Conservation (phyloP, 176 grass and related monocot genomes). For the Sorghum bicolor region DNA sequence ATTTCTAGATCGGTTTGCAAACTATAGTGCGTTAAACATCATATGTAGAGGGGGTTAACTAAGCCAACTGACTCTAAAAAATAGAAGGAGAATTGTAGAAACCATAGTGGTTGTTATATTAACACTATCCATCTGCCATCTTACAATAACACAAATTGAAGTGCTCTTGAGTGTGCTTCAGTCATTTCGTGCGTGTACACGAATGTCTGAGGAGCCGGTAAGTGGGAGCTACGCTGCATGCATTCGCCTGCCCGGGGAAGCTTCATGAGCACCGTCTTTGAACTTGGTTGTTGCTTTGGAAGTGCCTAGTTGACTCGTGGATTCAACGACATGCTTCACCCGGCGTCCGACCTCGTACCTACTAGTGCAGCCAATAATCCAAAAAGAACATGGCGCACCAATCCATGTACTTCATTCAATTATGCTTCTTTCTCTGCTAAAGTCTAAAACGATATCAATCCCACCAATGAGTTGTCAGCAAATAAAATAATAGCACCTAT, state of each 20-base stretch:
- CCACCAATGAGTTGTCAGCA: neutral
- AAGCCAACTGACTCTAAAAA: no score
- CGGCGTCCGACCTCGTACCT: neutral
- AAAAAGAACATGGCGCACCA: neutral
- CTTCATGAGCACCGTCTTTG: neutral
- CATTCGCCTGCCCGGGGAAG: neutral
- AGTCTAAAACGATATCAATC: neutral
- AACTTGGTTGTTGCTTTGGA: neutral
- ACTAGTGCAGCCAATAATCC: neutral
- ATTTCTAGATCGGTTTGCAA: no score
- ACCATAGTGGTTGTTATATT: no score
- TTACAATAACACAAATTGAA: no score
- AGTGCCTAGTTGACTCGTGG: neutral
- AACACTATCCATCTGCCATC: no score
- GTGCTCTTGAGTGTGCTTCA: no score
- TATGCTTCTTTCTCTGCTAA: neutral
- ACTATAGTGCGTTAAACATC: no score
- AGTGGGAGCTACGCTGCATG: conserved; percentile 7
- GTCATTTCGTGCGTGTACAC: neutral
- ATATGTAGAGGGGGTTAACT: no score
- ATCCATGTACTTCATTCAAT: neutral
- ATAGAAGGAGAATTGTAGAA: no score
- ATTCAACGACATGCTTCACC: neutral
- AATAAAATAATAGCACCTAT: neutral
- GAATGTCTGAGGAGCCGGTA: neutral